A percentile compares a stretch with the other conserved stretches of the same genome.
These are phyloP conservation scores for Hypoxylon sp. DNA, from an alignment of 2,329 filamentous ascomycete genomes.

Conservation along the genomic window DNA sequence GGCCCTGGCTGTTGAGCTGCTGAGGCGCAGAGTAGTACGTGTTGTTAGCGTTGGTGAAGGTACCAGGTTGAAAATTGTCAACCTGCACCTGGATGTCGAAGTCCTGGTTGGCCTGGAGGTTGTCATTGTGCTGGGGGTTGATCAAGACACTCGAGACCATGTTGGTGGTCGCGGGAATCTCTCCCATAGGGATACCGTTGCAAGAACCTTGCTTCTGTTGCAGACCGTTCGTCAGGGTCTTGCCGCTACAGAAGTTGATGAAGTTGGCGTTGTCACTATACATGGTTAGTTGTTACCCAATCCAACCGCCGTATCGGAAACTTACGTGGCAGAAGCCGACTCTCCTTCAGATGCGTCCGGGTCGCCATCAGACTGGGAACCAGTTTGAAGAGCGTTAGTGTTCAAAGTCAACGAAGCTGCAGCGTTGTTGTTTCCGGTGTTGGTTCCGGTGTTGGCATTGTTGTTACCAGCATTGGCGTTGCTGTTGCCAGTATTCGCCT, in stretches of 20 bases:
- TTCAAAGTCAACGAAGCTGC: slow-evolving; percentile 52
- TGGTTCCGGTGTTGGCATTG: no score
- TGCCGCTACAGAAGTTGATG: slow-evolving; percentile 70
- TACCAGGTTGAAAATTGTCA: slow-evolving; percentile 65
- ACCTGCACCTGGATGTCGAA: slow-evolving; percentile 67
- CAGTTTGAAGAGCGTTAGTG: slow-evolving; percentile 61
- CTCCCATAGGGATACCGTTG: slow-evolving; percentile 72
- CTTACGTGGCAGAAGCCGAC: slow-evolving; percentile 65
- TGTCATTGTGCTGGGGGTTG: slow-evolving; percentile 64
- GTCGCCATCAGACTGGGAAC: slow-evolving; percentile 55
- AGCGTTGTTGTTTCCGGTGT: no score
- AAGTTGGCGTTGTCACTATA: slow-evolving; percentile 69
- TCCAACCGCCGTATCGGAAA: neutral
- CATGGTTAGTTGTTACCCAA: slow-evolving; percentile 36
- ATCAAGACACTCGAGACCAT: slow-evolving; percentile 70
- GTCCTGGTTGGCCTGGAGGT: slow-evolving; percentile 59
- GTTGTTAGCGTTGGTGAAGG: slow-evolving; percentile 69
- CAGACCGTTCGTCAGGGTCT: slow-evolving; percentile 69
- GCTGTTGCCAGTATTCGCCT: slow-evolving; percentile 11
- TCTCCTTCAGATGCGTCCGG: slow-evolving; percentile 57
- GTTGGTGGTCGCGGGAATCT: slow-evolving; percentile 65
- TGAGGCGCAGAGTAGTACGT: slow-evolving; percentile 73
- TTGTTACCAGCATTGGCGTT: neutral
- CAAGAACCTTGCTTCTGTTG: slow-evolving; percentile 70
- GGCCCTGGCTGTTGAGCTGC: slow-evolving; percentile 60